Evolutionary conservation across 2,329 filamentous ascomycete genomes (phyloP), one percentile per base, ranked within the genome.

Genomic region (Sclerotinia glacialis): DNA sequence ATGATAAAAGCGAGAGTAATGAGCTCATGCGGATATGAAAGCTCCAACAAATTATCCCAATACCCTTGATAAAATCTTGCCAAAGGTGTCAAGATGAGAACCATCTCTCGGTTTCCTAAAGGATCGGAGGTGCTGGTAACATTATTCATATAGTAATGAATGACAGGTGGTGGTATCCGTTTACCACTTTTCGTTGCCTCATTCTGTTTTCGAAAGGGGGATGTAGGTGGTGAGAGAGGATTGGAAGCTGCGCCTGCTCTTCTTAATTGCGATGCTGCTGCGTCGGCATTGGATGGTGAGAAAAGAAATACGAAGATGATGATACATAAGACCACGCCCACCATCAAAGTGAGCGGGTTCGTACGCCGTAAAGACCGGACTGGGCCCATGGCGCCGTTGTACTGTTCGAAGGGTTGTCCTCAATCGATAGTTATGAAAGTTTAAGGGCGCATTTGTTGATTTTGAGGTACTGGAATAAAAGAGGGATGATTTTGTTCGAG

Each of bases 1-100:
- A 97, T 88, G 76, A 99, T 98, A 80, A 98, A 99, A 49, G 92
- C 95, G 37, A 99, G 83, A 0, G 92, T 96, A 76, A 99, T 96
- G 70, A 98, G 86, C 68, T 97, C 91, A 80, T 97, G 95, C 3
- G 95, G 95, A 77, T 98, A 99, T 74, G 80, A 85, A 66, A 99
- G 84, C 76, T 86, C 86, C 72, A 93, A 78, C 37, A 99, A 83
- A 74, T 98, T 99, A 78, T 96, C 89, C 94, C 95, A 99, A 82
- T 98, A 99, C 72, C 85, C 88, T 73, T 91, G 89, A 79, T 97
- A 98, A 83, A 98, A 99, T 69, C 91, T 87, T 42, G 92, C 90
- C 80, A 99, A 88, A 12, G 95, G 95, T 1, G 95, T 97, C 68
- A 99, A 85, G 76, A 99, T 91, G 65, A 99, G 87, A 68, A 99